Conservation (phyloP, 2,329 filamentous ascomycete species). For the Lasiodiplodia citricola region DNA sequence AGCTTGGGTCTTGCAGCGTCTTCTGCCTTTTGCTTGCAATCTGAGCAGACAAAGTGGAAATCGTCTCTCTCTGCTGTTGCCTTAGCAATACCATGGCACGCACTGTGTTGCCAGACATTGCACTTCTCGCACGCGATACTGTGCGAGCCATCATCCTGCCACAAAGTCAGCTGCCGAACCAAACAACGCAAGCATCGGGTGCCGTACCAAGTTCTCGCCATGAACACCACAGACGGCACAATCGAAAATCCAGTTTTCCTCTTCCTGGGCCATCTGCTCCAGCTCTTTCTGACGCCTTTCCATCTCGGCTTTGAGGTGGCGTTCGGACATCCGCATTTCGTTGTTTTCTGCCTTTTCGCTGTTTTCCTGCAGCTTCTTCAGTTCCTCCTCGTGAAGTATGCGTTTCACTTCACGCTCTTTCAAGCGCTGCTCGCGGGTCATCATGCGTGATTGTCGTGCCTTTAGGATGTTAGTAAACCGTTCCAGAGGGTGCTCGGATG, state of each 20-base stretch:
- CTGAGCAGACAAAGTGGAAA: slow-evolving; percentile 83
- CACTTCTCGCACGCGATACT: slow-evolving; percentile 93
- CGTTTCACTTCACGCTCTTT: slow-evolving; percentile 86
- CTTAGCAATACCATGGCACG: slow-evolving; percentile 81
- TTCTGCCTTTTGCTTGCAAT: slow-evolving; percentile 70
- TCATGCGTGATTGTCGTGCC: slow-evolving; percentile 78
- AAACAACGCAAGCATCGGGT: not conserved
- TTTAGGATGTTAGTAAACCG: slow-evolving; percentile 40
- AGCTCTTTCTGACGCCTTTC: slow-evolving; percentile 79
- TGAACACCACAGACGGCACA: slow-evolving; percentile 86
- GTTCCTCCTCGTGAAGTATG: slow-evolving; percentile 81
- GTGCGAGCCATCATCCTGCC: slow-evolving; percentile 84
- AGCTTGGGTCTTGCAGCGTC: slow-evolving; percentile 67
- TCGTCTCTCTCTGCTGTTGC: slow-evolving; percentile 81
- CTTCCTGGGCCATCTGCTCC: slow-evolving; percentile 69
- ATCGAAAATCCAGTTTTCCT: slow-evolving; percentile 93
- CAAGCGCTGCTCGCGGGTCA: slow-evolving; percentile 83
- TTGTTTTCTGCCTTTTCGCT: slow-evolving; percentile 60
- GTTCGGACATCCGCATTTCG: slow-evolving; percentile 71
- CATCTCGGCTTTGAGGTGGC: slow-evolving; percentile 81
- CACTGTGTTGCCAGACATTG: slow-evolving; percentile 96
- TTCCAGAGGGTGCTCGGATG: not conserved
- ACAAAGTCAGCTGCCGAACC: slow-evolving; percentile 32
- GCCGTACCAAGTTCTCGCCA: slow-evolving; percentile 72
- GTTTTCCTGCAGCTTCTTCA: slow-evolving; percentile 78